Evolutionary conservation across 2,329 filamentous ascomycete species (phyloP).

Genomic region (Emergomyces africanus): DNA sequence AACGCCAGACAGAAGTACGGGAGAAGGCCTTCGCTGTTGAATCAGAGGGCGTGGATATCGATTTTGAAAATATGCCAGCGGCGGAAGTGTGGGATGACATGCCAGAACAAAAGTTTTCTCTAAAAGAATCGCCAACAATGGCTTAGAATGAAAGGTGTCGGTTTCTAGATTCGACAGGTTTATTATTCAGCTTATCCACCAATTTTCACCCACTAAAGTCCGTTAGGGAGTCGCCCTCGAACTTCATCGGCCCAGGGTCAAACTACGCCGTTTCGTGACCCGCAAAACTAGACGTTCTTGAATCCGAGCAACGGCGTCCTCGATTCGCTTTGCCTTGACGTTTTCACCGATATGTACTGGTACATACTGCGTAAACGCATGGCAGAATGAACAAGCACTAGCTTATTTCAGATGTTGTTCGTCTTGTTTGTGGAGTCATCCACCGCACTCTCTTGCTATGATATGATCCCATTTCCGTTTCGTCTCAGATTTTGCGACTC

Average conservation of each 20-base stretch:
- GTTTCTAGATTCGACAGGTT: not conserved
- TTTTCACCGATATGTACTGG: not conserved
- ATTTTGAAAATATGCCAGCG: not conserved
- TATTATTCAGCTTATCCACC: not conserved
- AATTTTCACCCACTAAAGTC: not conserved
- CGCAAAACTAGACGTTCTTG: not conserved
- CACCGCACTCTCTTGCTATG: not conserved
- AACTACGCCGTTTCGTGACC: not conserved
- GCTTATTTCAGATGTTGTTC: not conserved
- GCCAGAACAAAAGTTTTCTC: not conserved
- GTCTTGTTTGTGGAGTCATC: not conserved
- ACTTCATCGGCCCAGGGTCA: not conserved
- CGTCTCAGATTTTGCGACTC: not conserved
- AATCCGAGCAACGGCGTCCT: not conserved
- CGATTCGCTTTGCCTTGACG: not conserved
- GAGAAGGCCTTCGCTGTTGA: conserved; percentile 8
- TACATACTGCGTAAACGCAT: not conserved
- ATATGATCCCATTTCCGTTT: not conserved
- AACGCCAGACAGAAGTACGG: conserved; percentile 21
- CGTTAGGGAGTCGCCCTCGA: not conserved
- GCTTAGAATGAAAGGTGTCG: not conserved
- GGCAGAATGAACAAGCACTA: not conserved
- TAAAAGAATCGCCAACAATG: not conserved
- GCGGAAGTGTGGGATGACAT: not conserved
- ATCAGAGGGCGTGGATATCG: not conserved